Evolutionary conservation across 2,329 filamentous ascomycete species (phyloP).

Genomic region (Fusarium sp.): DNA sequence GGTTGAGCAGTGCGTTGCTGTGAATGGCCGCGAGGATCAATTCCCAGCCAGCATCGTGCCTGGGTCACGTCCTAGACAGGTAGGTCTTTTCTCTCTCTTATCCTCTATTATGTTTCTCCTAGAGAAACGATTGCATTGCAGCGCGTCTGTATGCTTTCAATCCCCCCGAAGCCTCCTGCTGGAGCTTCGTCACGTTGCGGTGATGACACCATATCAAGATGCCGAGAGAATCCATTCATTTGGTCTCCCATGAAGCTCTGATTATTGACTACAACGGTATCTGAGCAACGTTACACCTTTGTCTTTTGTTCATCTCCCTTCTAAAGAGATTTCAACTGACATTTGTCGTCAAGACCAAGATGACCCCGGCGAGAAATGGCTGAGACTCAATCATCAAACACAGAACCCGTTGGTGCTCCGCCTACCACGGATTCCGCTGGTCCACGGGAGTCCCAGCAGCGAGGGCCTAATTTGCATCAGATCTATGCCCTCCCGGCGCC

Average conservation of each 20-base stretch:
- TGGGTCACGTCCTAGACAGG: slow-evolving; percentile 51
- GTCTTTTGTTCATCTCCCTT: slow-evolving; percentile 21
- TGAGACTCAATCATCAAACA: slow-evolving; percentile 52
- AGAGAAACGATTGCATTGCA: neutral
- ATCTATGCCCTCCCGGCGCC: slow-evolving; percentile 87
- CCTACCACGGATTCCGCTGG: slow-evolving; percentile 39
- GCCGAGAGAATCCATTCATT: slow-evolving; percentile 71
- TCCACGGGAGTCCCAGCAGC: slow-evolving; percentile 47
- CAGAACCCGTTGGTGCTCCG: slow-evolving; percentile 40
- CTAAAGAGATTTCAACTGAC: slow-evolving; percentile 28
- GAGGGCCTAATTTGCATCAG: slow-evolving; percentile 68
- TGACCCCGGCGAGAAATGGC: slow-evolving; percentile 61
- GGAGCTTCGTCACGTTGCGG: slow-evolving; percentile 49
- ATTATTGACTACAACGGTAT: slow-evolving; percentile 97
- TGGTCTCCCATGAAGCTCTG: slow-evolving; percentile 72
- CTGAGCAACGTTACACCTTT: slow-evolving; percentile 68
- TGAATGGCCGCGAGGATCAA: slow-evolving; percentile 47
- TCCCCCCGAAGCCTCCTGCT: slow-evolving; percentile 8
- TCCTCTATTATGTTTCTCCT: neutral
- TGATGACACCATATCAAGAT: slow-evolving; percentile 73
- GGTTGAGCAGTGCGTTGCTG: slow-evolving; percentile 39
- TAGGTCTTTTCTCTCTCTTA: slow-evolving; percentile 37
- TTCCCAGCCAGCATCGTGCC: slow-evolving; percentile 41
- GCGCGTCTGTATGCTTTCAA: neutral
- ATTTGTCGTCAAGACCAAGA: slow-evolving; percentile 56